phyloP scores from a whole-genome alignment of 306 rosid genomes.

The Castanea mollissima region DNA sequence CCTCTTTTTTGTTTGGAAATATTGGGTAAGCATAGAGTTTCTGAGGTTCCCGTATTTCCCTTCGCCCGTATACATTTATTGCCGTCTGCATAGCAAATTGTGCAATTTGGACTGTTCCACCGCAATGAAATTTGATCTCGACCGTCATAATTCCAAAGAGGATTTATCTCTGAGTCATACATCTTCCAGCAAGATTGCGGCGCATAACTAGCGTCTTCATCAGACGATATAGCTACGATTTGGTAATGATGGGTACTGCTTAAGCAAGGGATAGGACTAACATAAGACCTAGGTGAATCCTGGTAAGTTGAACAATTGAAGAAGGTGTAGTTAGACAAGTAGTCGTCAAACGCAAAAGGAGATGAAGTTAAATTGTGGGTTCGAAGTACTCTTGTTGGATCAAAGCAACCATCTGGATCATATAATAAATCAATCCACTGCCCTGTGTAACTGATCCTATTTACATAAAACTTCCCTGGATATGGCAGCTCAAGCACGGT shows the following conservation, averaged over 20 bases:
- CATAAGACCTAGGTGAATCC: too few species aligned
- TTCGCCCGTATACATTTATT: rapidly evolving
- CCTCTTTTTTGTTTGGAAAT: too few species aligned
- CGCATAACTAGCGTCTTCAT: rapidly evolving
- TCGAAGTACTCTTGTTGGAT: too few species aligned
- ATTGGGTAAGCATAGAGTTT: too few species aligned
- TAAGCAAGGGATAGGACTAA: too few species aligned
- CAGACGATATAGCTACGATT: rapidly evolving
- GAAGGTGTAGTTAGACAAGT: too few species aligned
- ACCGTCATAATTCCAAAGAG: too few species aligned
- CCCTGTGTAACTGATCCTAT: neutral
- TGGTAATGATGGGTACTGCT: too few species aligned
- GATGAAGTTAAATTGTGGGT: neutral
- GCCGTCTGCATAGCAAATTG: rapidly evolving
- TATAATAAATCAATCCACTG: neutral
- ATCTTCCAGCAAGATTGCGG: too few species aligned
- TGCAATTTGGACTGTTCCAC: rapidly evolving
- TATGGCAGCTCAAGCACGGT: neutral
- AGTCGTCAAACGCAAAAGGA: neutral
- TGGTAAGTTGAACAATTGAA: too few species aligned
- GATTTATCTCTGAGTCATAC: rapidly evolving
- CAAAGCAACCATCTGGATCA: neutral
- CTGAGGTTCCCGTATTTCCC: too few species aligned
- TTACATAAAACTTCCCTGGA: neutral
- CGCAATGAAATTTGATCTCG: rapidly evolving